A percentile compares a stretch with the other conserved stretches of the same genome.
These are phyloP conservation scores for Solanum pinnatisectum DNA, from an alignment of 257 asterid species.

Conservation along the genomic window DNA sequence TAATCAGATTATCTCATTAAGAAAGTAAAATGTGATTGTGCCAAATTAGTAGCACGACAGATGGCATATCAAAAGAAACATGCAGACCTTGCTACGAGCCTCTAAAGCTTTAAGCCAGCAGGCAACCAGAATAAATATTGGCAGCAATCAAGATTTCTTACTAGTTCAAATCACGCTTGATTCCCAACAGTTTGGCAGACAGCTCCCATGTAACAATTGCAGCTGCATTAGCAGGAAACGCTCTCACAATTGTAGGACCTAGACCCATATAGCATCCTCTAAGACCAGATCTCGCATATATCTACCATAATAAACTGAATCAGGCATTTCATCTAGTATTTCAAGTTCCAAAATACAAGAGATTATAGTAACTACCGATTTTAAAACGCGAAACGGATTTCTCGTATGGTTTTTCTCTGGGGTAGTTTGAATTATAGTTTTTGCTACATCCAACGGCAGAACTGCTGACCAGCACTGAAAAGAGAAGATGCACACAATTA, in stretches of 20 bases:
- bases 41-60: not conserved
- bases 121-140: constrained; percentile 1
- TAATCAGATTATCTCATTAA: not conserved
- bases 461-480: constrained; percentile 57
- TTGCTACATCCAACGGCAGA: constrained; percentile 86
- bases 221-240: constrained; percentile 52
- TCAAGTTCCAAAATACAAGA: not conserved
- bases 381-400: constrained; percentile 59
- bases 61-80: not conserved
- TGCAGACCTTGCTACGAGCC: not conserved
- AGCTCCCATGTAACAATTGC: constrained; percentile 42
- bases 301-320: constrained; percentile 32
- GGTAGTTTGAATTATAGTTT: constrained; percentile 83
- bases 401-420: constrained; percentile 46
- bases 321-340: constrained; percentile 9
- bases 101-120: not conserved
- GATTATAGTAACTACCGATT: constrained; percentile 32
- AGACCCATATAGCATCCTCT: constrained; percentile 87
- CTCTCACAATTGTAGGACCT: constrained; percentile 80
- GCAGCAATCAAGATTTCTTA: not conserved
- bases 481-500: not conserved
- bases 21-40: not conserved
- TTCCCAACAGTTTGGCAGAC: constrained; percentile 69
- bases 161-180: constrained; percentile 38
- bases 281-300: constrained; percentile 68